Percentiles rank a stretch among this genome's conserved stretches.
phyloP scores from a whole-genome alignment of 2,329 filamentous ascomycete species.

The Monilinia laxa region DNA sequence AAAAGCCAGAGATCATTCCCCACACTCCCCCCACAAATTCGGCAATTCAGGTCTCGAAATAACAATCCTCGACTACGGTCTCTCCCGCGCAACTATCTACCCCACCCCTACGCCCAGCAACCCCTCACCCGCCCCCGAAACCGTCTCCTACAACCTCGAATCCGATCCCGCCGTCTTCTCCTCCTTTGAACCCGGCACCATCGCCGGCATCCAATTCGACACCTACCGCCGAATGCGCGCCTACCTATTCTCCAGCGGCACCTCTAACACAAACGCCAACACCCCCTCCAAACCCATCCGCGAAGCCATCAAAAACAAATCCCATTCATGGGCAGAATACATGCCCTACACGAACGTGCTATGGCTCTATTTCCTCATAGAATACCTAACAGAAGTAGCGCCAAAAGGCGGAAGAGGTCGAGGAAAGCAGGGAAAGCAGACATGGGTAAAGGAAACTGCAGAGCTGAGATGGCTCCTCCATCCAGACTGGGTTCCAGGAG shows the following conservation, averaged over 20 bases:
- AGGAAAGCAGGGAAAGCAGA: neutral
- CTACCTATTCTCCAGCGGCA: constrained; percentile 30
- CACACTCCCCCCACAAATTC: constrained; percentile 44
- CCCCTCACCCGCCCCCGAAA: constrained; percentile 37
- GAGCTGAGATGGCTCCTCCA: constrained; percentile 12
- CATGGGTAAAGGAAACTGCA: neutral
- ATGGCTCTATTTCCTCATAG: constrained; percentile 53
- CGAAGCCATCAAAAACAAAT: constrained; percentile 14
- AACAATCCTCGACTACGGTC: constrained; percentile 64
- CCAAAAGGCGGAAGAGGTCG: constrained; percentile 9
- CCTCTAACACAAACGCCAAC: constrained; percentile 24
- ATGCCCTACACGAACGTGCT: constrained; percentile 64
- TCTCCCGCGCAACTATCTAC: constrained; percentile 56
- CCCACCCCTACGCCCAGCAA: constrained; percentile 31
- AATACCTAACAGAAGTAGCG: constrained; percentile 19
- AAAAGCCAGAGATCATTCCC: neutral
- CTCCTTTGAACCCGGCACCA: constrained; percentile 46
- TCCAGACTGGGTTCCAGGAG: neutral
- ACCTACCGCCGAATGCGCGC: constrained; percentile 55
- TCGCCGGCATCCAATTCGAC: constrained; percentile 50
- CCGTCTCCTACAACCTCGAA: constrained; percentile 59
- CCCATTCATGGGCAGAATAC: constrained; percentile 51
- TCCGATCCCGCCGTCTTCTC: constrained; percentile 59
- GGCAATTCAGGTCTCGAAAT: constrained; percentile 62
- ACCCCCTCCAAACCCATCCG: constrained; percentile 2